phyloP scores from a whole-genome alignment of 495 filamentous ascomycete genomes.

The Penicillium waksmanii region DNA sequence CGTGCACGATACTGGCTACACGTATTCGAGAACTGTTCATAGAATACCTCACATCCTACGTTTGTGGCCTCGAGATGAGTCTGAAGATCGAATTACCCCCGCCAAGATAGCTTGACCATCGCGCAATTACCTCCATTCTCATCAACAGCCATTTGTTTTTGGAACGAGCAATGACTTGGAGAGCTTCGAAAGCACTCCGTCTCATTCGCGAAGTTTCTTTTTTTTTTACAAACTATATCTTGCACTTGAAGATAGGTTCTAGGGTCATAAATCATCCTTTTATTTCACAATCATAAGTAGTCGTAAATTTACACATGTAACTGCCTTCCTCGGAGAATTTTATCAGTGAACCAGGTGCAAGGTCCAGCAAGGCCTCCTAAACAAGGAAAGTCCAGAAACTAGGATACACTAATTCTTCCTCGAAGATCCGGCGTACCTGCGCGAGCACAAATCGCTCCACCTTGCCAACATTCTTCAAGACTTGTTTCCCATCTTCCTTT shows the following conservation, averaged over 20 bases:
- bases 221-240: constrained; percentile 6
- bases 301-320: constrained; percentile 26
- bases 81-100: background rate
- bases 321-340: background rate
- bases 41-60: background rate
- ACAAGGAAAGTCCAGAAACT: constrained; percentile 98
- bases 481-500: constrained; percentile 86
- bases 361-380: background rate
- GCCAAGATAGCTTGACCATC: background rate
- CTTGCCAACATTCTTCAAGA: constrained; percentile 96
- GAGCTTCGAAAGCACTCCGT: background rate
- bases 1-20: constrained; percentile 4
- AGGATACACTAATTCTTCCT: constrained; percentile 97
- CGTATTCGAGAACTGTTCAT: constrained; percentile 13
- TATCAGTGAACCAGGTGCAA: background rate
- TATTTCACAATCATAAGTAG: constrained; percentile 15
- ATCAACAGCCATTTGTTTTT: background rate
- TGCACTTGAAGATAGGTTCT: constrained; percentile 21
- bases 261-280: constrained; percentile 16
- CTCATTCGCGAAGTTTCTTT: constrained; percentile 3
- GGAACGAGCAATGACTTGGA: background rate
- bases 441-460: constrained; percentile 97
- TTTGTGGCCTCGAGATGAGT: background rate
- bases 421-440: constrained; percentile 94
- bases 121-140: background rate